Evolutionary conservation across 2,329 filamentous ascomycete species (phyloP).

Genomic region (Claviceps sp.): DNA sequence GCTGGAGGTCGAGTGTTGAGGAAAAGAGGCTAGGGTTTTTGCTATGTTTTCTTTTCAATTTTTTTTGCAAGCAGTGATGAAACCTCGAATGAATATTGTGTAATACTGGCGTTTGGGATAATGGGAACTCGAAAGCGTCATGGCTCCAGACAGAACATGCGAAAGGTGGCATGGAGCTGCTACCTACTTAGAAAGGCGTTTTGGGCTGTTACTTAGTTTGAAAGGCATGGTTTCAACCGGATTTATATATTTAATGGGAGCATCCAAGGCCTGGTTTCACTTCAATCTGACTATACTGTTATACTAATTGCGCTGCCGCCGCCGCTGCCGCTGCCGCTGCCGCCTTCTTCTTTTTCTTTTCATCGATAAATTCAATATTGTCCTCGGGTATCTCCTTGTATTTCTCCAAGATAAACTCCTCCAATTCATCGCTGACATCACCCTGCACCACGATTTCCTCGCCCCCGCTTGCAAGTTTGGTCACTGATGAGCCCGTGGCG

Average conservation of each 20-base stretch:
- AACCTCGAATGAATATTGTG: background rate
- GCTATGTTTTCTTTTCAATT: background rate
- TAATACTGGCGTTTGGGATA: background rate
- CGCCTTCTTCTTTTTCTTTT: conserved; percentile 72
- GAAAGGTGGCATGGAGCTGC: background rate
- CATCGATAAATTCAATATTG: conserved; percentile 88
- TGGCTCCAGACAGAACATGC: background rate
- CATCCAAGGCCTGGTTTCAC: conserved; percentile 1
- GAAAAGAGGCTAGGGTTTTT: conserved; percentile 31
- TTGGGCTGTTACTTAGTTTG: background rate
- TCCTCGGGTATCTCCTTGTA: conserved; percentile 87
- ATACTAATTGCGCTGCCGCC: background rate
- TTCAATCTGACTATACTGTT: background rate
- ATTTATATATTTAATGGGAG: background rate
- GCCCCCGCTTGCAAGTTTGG: conserved; percentile 69
- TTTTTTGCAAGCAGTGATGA: background rate
- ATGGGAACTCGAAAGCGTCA: background rate
- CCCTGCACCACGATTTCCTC: conserved; percentile 98
- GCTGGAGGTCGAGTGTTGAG: conserved; percentile 39
- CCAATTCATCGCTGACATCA: conserved; percentile 87
- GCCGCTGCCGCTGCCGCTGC: conserved; percentile 7
- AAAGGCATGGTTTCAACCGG: background rate
- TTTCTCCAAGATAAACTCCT: conserved; percentile 79
- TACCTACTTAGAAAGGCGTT: background rate
- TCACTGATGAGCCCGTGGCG: conserved; percentile 84